Evolutionary conservation across 192 early-diverging fungal species (phyloP).

Genomic region (Coemansia biformis): DNA sequence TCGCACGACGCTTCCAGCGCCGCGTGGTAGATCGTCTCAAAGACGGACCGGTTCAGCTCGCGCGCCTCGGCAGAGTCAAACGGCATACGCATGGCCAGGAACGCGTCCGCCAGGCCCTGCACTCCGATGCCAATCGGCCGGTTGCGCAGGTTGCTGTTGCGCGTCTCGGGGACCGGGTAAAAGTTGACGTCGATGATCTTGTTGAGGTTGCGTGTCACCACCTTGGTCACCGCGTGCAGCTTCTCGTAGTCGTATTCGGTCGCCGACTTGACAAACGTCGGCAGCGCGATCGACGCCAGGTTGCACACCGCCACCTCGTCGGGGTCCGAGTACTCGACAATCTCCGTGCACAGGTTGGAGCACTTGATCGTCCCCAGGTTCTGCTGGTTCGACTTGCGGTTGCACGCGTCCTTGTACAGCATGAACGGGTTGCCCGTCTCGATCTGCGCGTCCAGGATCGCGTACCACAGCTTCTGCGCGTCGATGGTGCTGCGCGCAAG

Average conservation of each 20-base stretch:
- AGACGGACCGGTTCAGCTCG: slow-evolving; percentile 80
- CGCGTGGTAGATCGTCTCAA: slow-evolving; percentile 95
- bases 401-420: slow-evolving; percentile 99
- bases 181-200: slow-evolving; percentile 97
- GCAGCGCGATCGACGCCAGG: slow-evolving; percentile 88
- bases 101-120: slow-evolving; percentile 95
- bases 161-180: slow-evolving; percentile 88
- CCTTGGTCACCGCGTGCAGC: slow-evolving; percentile 80
- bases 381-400: slow-evolving; percentile 98
- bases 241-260: slow-evolving; percentile 75
- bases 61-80: slow-evolving; percentile 86
- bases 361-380: slow-evolving; percentile 99
- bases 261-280: slow-evolving; percentile 73
- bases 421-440: slow-evolving; percentile 98
- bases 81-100: slow-evolving; percentile 90
- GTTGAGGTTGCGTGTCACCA: slow-evolving; percentile 88
- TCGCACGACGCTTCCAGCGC: slow-evolving; percentile 90
- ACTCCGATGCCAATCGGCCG: slow-evolving; percentile 98
- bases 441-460: slow-evolving; percentile 91
- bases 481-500: slow-evolving; percentile 84
- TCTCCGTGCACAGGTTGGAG: slow-evolving; percentile 97
- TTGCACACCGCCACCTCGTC: slow-evolving; percentile 99
- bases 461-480: slow-evolving; percentile 97
- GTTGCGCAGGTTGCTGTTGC: slow-evolving; percentile 86
- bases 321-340: slow-evolving; percentile 92